phyloP scores from a whole-genome alignment of 768 basidiomycete genomes.

The Hortiboletus flavorubellus region DNA sequence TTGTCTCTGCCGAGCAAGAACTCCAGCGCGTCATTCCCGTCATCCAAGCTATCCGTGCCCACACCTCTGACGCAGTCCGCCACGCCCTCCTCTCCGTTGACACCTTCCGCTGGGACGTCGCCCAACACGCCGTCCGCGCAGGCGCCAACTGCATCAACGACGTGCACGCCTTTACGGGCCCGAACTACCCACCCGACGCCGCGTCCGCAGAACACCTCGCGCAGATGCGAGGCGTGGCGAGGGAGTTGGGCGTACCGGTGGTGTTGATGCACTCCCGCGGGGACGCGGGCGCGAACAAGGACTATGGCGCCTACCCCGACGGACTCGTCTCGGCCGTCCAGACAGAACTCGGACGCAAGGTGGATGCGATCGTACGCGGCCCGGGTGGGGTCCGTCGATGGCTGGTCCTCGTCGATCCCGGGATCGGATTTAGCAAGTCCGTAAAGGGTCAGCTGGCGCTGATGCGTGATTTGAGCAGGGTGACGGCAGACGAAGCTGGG shows the following conservation, averaged over 20 bases:
- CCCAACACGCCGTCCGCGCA: constrained; percentile 52
- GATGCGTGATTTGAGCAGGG: constrained; percentile 46
- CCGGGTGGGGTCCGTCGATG: constrained; percentile 76
- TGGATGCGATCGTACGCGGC: constrained; percentile 61
- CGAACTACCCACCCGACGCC: constrained; percentile 39
- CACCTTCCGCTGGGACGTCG: constrained; percentile 26
- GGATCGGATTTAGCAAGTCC: constrained; percentile 92
- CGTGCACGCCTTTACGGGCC: constrained; percentile 77
- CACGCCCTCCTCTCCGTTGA: constrained; percentile 23
- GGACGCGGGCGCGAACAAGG: constrained; percentile 72
- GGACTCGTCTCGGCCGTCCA: constrained; percentile 64
- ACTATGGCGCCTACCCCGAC: constrained; percentile 48
- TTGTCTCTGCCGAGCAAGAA: constrained; percentile 70
- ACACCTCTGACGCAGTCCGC: constrained; percentile 15
- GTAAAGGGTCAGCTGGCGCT: constrained; percentile 69
- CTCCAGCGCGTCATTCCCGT: constrained; percentile 67
- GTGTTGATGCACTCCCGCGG: constrained; percentile 95
- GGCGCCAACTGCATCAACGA: constrained; percentile 91
- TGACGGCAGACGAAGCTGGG: constrained; percentile 42
- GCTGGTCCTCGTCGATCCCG: constrained; percentile 89
- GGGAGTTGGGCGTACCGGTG: constrained; percentile 68
- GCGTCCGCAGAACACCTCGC: constrained; percentile 39
- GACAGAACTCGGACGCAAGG: constrained; percentile 66
- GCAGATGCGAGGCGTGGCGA: constrained; percentile 65
- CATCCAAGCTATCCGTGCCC: constrained; percentile 53